Base-by-base conservation (phyloP, 75 land plant genomes). In the Picea sitchensis region DNA sequence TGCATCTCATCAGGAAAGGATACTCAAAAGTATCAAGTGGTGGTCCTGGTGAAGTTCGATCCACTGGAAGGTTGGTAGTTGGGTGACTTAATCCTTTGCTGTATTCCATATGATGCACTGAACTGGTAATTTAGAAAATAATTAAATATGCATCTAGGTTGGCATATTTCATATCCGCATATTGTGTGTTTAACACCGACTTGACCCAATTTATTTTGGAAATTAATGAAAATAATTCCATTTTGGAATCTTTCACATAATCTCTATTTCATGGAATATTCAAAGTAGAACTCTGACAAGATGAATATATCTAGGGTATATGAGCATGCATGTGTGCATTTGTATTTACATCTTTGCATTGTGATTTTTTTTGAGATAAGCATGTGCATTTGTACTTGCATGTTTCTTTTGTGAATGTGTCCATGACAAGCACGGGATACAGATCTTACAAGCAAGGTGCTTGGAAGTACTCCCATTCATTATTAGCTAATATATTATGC, bases 1-100 rank as follows among this genome's bases (percentile, higher is more conserved):
- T 62, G 64, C 99, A 96, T 88, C 85, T 94, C 32, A 85, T 96
- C 58, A 90, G 86, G 79, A 96, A 92, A 83, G 58, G 86, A 26
- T 36, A 59, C 13, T 75, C 84, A 20, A 79, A 78, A 78, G 0
- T 44, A 9, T 68, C 82, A 12, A 8, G 9, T 57, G 31, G 58
- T 58, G 36, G 14, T 69, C 20, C 87, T 65, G 75, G 58, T 38
- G 84, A 81, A 32, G 65, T 56, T 34, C 78, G 38, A 34, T 7
- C 78, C 56, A 30, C 64, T 36, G 32, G 21, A 65, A 61, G 92
- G 90, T 76, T 78, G 57, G 54, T 21, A 41, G n/a, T 67, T 59
- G n/a, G 32, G 18, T 63, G 77, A 58, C 26, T 30, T 76, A 26
- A n/a, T 12, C 11, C 62, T 57, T n/a, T 23, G 17, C 23, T 26